Base-by-base conservation (phyloP, 345 rosid species). In the Toxicodendron radicans region DNA sequence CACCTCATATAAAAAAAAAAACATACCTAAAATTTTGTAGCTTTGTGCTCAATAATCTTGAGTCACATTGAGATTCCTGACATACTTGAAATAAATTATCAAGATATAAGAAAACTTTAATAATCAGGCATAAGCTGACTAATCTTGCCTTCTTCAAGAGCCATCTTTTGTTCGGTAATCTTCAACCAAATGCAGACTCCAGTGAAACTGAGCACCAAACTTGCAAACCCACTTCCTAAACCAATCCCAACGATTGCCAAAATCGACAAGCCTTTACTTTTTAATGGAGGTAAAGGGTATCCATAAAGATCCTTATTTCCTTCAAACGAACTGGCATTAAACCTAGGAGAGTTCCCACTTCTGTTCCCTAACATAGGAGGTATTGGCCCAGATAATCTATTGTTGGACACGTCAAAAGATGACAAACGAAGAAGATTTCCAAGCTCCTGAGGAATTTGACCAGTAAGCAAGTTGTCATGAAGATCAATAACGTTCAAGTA, bases 181-280 rank as follows among this genome's bases (percentile, higher is more conserved):
- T 86, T 90, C 79, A 92, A 88, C 97, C 97, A 90, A 56, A 95
- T 75, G 74, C 97, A 95, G 11, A 95, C 99, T 7, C 95, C 99
- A 0, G 94, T 87, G 49, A 95, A 95, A 74, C 97, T 95, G 41
- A 95, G 81, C 35, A 91, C 87, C 85, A 95, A 86, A 79, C 97
- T 92, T 1, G 88, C 94, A 35, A 95, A 78, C 52, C 99, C 99
- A 76, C 97, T 95, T 21, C 97, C 99, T 18, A 95, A 82, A 17
- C 99, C 99, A 75, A 95, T 95, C 80, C 97, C 97, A 24, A 95
- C 97, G 53, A 95, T 92, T 76, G 99, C 92, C 81, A 91, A 63
- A 48, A 95, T 79, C 0, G 99, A 85, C 56, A 95, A 73, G n/a
- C 97, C 95, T 73, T 79, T 89, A 9, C 73, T 81, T 83, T 75